Base-by-base conservation (phyloP, 768 basidiomycete genomes). In the Amanita rubescens region DNA sequence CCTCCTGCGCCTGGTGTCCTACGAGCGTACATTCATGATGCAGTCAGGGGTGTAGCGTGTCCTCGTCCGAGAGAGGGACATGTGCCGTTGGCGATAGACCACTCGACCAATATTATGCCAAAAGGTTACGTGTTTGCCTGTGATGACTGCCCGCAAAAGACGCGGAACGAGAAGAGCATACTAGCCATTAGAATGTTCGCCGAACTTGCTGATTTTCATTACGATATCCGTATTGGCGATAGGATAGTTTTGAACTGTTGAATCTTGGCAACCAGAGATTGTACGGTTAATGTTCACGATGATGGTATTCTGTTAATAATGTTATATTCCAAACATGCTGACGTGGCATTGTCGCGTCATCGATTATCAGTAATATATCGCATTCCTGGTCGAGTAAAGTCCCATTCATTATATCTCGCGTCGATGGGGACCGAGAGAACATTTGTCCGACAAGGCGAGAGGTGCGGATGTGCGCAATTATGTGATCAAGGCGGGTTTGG, bases 41-140 rank as follows among this genome's bases (percentile, higher is more conserved):
- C 15, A 8, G 19, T 33, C 17, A 9, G 30, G 11, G 46, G 30
- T 19, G 32, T 14, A 12, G 2, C 34, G 2, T 48, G 46, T 48
- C 34, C 46, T 11, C 46, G 46, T 20, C 30, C 30, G 17, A 32
- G 34, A 19, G 46, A 3, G 19, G 22, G 25, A 12, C 46, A 48
- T 11, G 46, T 33, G 12, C 46, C 19, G 9, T 34, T 48, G 34
- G 19, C 46, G 3, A 22, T n/a, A 7, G 46, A 35, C 27, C 46
- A 48, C 46, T 48, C 46, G 46, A 48, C 46, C 10, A 35, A 35
- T 48, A n/a, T 35, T 35, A 33, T 48, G n/a, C n/a, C 32, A 9
- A 17, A 12, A 9, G 46, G 34, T 9, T 48, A 48, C 46, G 46
- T 48, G 19, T 48, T 48, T 33, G 46, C 46, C 8, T 48, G 46